Conservation (phyloP, 805 yeast genomes). For the Priceomyces carsonii region DNA sequence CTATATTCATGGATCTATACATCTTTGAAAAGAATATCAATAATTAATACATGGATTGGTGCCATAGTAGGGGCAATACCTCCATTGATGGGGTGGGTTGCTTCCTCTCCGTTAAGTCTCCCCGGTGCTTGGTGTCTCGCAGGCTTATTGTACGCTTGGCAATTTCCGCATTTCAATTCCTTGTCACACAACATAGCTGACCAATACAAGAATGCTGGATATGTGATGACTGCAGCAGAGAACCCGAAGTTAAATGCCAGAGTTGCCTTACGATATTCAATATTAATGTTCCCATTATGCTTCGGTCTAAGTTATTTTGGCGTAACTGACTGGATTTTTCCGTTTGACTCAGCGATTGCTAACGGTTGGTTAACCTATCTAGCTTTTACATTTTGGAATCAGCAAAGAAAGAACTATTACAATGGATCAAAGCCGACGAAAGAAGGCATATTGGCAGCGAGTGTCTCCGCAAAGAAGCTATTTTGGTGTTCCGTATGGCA, state of each 20-base stretch:
- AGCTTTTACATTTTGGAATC: constrained; percentile 83
- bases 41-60: constrained; percentile 96
- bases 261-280: constrained; percentile 85
- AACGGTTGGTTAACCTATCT: constrained; percentile 85
- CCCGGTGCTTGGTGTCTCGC: constrained; percentile 98
- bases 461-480: constrained; percentile 72
- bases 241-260: constrained; percentile 91
- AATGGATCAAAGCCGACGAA: constrained; percentile 42
- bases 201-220: constrained; percentile 91
- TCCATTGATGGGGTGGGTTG: constrained; percentile 99
- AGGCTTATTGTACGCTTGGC: constrained; percentile 92
- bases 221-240: constrained; percentile 95
- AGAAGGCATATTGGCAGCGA: constrained; percentile 63
- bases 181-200: constrained; percentile 83
- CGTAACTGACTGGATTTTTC: constrained; percentile 80
- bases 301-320: constrained; percentile 75
- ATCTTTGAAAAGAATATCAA: constrained; percentile 79
- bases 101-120: constrained; percentile 69
- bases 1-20: constrained; percentile 92
- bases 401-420: constrained; percentile 64
- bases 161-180: constrained; percentile 96
- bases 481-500: constrained; percentile 97
- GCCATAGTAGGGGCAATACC: constrained; percentile 99
- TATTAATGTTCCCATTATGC: constrained; percentile 94
- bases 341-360: constrained; percentile 75